Evolutionary conservation across 768 basidiomycete genomes (phyloP).

Genomic region (Peribolospora kevripleyi): DNA sequence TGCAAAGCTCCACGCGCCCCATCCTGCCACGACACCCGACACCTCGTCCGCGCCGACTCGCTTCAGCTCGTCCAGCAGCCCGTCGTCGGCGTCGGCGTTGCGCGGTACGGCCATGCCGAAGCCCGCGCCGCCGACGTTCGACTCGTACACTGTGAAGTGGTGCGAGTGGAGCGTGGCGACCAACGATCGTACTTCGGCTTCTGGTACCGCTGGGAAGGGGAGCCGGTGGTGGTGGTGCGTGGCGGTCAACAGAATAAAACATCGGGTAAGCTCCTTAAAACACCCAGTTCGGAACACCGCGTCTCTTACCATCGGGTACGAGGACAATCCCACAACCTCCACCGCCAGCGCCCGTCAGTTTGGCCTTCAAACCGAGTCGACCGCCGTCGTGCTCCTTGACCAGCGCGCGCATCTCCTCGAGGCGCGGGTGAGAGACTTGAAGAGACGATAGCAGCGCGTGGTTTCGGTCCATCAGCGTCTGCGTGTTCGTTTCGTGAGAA

Average conservation of each 20-base stretch:
- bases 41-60: no score
- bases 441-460: constrained; percentile 59
- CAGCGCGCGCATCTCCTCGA: constrained; percentile 34
- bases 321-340: constrained; percentile 95
- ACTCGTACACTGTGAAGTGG: constrained; percentile 62
- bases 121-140: constrained; percentile 79
- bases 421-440: constrained; percentile 67
- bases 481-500: constrained; percentile 2
- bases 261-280: not conserved
- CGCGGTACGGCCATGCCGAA: constrained; percentile 34
- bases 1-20: no score
- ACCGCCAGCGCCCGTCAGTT: constrained; percentile 90
- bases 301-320: constrained; percentile 58
- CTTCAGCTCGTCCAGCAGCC: no score
- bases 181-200: constrained; percentile 34
- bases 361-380: constrained; percentile 57
- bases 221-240: constrained; percentile 31
- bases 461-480: constrained; percentile 73
- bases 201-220: constrained; percentile 39
- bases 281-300: not conserved
- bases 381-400: constrained; percentile 37
- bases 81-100: not conserved
- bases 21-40: no score
- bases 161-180: constrained; percentile 34
- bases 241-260: constrained; percentile 25